Evolutionary conservation across 2,329 filamentous ascomycete species (phyloP), one percentile per base, ranked within the genome.

Genomic region (Penicillium sp.): DNA sequence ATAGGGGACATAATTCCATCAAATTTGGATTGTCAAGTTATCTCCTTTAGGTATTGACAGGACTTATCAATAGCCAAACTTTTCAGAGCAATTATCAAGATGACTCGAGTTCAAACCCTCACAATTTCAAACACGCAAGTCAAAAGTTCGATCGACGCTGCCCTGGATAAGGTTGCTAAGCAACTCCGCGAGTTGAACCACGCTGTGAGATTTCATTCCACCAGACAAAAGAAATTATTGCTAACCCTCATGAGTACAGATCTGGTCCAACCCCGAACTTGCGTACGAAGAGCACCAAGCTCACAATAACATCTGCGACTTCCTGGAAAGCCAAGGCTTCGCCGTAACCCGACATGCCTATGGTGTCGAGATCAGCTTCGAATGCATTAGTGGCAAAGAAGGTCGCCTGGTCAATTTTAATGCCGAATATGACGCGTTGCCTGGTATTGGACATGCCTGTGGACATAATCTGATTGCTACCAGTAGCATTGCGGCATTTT

Each of bases 401-500:
- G 58, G 61, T 0, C 38, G 49, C 11, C 24, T 55, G 1, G 43
- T 63, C 2, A 54, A 44, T 13, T 63, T 61, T 30, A 59, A 58
- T 11, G 58, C 58, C 3, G 60, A 63, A 47, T 63, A 65, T 22
- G 63, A 64, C 36, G 60, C 58, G 5, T 45, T 65, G 0, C 60
- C 60, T 3, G 53, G 39, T 0, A 58, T 63, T 13, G 56, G 59
- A 6, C 61, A 64, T 48, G 60, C 58, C 0, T 65, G 60, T n/a
- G 62, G 62, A 1, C 63, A 65, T 40, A 64, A 64, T 22, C 61
- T 59, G 27, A 63, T 63, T 2, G 60, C 58, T 9, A 58, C 46
- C 8, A 47, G 44, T n/a, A 46, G 46, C 2, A 44, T 65, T 2
- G 47, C 57, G 4, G 55, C 46, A 1, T 60, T 61, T 20, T 14